These are phyloP conservation scores for Withania somnifera DNA, from an alignment of 305 asterid genomes.

Conservation along the genomic window DNA sequence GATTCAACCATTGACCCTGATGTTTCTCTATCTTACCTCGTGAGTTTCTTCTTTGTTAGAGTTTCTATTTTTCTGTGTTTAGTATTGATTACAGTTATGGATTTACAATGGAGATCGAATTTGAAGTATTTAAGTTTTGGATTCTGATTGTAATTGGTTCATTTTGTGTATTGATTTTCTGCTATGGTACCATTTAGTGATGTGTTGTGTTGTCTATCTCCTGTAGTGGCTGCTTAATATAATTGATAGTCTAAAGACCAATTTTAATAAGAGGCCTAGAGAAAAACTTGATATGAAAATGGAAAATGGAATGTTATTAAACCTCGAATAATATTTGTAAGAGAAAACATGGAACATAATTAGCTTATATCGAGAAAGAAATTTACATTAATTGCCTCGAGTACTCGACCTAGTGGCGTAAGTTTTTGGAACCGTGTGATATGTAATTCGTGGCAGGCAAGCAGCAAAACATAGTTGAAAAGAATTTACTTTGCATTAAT, in stretches of 20 bases:
- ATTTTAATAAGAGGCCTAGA: background rate
- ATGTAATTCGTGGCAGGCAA: background rate
- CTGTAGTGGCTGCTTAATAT: background rate
- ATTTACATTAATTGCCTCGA: background rate
- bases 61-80: background rate
- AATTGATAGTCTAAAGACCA: background rate
- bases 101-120: background rate
- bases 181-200: background rate
- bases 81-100: background rate
- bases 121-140: background rate
- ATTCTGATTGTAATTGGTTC: background rate
- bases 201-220: background rate
- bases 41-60: conserved; percentile 35
- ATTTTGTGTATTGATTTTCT: background rate
- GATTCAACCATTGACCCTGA: conserved; percentile 92
- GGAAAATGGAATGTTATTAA: background rate
- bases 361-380: background rate
- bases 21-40: conserved; percentile 86
- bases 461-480: background rate
- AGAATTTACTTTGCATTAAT: too few species aligned
- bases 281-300: background rate
- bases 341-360: background rate
- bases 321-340: background rate
- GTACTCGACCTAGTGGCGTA: background rate
- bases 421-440: background rate